Evolutionary conservation across 1,139 yeast species (phyloP).

Genomic region (Hyphopichia wangnamkhiaoensis): DNA sequence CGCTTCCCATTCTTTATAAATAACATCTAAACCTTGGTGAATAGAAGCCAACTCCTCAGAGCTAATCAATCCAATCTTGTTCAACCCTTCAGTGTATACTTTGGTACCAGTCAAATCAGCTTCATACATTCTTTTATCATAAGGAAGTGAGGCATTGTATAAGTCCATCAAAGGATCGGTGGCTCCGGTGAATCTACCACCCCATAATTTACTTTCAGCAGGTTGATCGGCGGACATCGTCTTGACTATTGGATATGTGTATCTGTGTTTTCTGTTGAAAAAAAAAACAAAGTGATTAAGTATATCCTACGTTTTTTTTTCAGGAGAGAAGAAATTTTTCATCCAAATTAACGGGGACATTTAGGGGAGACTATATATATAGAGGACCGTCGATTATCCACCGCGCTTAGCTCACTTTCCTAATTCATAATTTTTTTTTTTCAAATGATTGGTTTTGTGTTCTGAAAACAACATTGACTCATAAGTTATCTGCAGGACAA

Average conservation of each 20-base stretch:
- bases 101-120: conserved; percentile 94
- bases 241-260: too few species aligned
- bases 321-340: background rate
- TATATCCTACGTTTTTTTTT: too few species aligned
- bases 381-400: conserved; percentile 16
- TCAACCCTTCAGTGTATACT: conserved; percentile 85
- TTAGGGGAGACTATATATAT: too few species aligned
- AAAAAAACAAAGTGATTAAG: background rate
- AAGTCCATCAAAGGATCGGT: conserved; percentile 97
- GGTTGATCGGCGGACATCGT: conserved; percentile 42
- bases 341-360: too few species aligned
- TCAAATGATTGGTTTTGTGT: background rate
- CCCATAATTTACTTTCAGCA: conserved; percentile 80
- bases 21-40: conserved; percentile 73
- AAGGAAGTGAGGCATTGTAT: conserved; percentile 94
- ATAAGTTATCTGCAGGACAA: background rate
- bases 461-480: background rate
- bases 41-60: conserved; percentile 72
- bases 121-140: conserved; percentile 90
- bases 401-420: conserved; percentile 31
- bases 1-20: conserved; percentile 79
- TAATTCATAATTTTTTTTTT: background rate
- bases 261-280: conserved; percentile 2
- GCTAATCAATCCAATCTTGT: conserved; percentile 73
- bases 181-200: conserved; percentile 97